Conservation (phyloP, 192 early-diverging fungal genomes). For the Piromyces finnis region DNA sequence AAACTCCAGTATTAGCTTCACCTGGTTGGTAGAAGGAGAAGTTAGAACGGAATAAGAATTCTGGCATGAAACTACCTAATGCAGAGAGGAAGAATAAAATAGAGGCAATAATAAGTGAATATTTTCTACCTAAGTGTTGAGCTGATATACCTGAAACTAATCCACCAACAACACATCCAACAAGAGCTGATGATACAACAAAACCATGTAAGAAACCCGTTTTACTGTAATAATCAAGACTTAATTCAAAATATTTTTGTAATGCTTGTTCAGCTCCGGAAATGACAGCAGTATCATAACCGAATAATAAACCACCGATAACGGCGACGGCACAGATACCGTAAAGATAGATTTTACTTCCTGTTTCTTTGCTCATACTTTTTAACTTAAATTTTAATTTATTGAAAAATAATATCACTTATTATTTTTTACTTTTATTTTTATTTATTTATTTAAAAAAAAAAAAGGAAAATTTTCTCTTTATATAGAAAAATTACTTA, state of each 20-base stretch:
- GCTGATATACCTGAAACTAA: neutral
- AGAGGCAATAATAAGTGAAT: neutral
- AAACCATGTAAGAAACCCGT: neutral
- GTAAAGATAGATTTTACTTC: neutral
- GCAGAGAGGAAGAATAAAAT: neutral
- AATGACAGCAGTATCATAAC: constrained; percentile 60
- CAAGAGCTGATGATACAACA: neutral
- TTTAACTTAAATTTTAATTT: no score
- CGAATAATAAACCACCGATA: constrained; percentile 48
- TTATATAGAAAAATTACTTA: no score
- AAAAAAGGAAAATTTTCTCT: no score
- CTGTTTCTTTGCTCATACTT: neutral
- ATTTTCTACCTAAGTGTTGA: neutral
- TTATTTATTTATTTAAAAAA: no score
- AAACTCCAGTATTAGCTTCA: neutral
- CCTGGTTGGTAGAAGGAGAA: neutral
- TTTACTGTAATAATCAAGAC: neutral
- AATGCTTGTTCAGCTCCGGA: constrained; percentile 13
- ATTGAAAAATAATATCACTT: no score
- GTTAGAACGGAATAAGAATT: neutral
- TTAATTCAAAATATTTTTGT: neutral
- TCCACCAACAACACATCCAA: neutral
- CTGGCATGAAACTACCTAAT: neutral
- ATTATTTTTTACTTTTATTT: no score
- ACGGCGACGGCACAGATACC: constrained; percentile 14